Evolutionary conservation across 2,329 filamentous ascomycete species (phyloP).

Genomic region (Monilinia laxa): DNA sequence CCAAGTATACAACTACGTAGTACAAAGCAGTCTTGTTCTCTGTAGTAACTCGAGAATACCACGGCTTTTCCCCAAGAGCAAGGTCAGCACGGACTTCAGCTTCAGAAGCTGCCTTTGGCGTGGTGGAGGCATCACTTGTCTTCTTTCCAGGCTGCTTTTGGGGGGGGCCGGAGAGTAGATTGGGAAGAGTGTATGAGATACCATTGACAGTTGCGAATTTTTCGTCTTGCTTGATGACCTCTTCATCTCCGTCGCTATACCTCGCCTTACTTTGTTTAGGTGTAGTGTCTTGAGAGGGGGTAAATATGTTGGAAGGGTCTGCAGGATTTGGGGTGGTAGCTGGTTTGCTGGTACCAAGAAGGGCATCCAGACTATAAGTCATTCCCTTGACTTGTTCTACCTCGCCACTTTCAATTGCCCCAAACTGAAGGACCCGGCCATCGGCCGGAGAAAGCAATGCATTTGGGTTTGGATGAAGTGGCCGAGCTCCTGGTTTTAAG

Average conservation of each 20-base stretch:
- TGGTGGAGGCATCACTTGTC: constrained; percentile 71
- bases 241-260: constrained; percentile 47
- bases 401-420: constrained; percentile 86
- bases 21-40: constrained; percentile 73
- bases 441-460: constrained; percentile 86
- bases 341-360: constrained; percentile 70
- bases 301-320: constrained; percentile 51
- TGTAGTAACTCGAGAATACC: constrained; percentile 66
- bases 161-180: constrained; percentile 73
- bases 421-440: constrained; percentile 87
- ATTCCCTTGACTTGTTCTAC: constrained; percentile 99
- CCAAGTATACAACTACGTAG: constrained; percentile 93
- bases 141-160: constrained; percentile 43
- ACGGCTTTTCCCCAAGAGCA: constrained; percentile 67
- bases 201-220: constrained; percentile 94
- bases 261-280: constrained; percentile 35
- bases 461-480: constrained; percentile 76
- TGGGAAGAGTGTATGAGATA: constrained; percentile 90
- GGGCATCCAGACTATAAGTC: constrained; percentile 92
- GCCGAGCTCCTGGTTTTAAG: constrained; percentile 83
- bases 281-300: constrained; percentile 27
- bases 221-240: constrained; percentile 75
- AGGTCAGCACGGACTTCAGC: constrained; percentile 82
- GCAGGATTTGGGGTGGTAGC: constrained; percentile 39
- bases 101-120: constrained; percentile 68